Conservation (phyloP, 108 stramenopile genomes). For the Bacterosira constricta region DNA sequence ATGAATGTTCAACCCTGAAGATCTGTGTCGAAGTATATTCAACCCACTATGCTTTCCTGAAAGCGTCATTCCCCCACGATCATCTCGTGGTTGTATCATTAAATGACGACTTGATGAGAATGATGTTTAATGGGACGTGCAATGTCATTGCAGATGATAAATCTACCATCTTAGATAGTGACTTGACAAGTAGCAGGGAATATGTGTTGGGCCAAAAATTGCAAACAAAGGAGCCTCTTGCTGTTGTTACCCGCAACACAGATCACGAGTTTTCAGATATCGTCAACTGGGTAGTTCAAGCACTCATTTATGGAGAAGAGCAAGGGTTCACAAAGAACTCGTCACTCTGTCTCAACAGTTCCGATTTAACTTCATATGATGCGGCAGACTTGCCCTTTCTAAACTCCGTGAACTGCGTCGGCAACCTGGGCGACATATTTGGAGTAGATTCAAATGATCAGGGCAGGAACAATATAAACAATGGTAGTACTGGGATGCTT, state of each 20-base stretch:
- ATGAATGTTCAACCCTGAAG: not conserved
- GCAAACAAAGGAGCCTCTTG: constrained; percentile 25
- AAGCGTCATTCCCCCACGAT: not conserved
- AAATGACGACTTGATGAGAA: not conserved
- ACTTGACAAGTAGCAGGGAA: constrained; percentile 2
- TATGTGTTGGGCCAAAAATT: not conserved
- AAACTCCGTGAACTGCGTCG: constrained; percentile 41
- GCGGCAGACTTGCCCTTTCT: constrained; percentile 11
- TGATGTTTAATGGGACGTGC: not conserved
- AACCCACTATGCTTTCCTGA: not conserved
- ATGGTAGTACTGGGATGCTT: constrained; percentile 48
- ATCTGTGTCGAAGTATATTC: not conserved
- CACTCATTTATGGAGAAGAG: constrained; percentile 48
- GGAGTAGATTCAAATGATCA: constrained; percentile 10
- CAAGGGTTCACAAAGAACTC: constrained; percentile 15
- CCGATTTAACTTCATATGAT: not conserved
- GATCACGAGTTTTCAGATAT: constrained; percentile 39
- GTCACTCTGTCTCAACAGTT: not conserved
- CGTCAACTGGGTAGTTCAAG: constrained; percentile 51
- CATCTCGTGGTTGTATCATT: not conserved
- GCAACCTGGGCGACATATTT: constrained; percentile 57
- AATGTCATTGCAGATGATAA: constrained; percentile 20
- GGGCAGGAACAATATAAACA: constrained; percentile 42
- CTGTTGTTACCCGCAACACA: constrained; percentile 16
- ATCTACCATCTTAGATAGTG: not conserved